Base-by-base conservation (phyloP, 169 alveolate genomes). In the Eimeria praecox region DNA sequence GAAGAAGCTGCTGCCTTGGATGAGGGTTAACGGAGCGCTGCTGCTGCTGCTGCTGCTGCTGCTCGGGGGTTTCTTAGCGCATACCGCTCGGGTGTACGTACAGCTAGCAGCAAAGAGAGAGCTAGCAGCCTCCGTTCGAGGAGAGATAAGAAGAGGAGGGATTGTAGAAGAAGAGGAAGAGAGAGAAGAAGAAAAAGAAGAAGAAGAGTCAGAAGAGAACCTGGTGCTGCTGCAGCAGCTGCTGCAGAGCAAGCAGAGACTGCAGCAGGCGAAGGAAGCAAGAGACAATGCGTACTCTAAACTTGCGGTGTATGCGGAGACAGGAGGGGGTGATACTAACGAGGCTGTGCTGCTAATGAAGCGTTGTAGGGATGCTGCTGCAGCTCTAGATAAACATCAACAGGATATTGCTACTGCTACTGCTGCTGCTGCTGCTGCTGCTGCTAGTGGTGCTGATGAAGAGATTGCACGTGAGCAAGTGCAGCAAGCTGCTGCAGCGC, bases 31-130 rank as follows among this genome's bases (percentile, higher is more conserved):
- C 14, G 38, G 73, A 9, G 27, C 83, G 54, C 83, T 73, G 54
- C 83, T 35, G 83, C 54, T 20, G 83, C 83, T 73, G 83, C 83
- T 73, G 83, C 83, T 73, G 83, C 54, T 73, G 83, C 83, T 73
- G 83, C 83, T 73, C 54, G 20, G 30, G 8, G 22, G 54, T 14
- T 30, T 73, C 10, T 16, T 24, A 8, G 27, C 54, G 24, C 83
- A 54, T n/a, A 35, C 12, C 54, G 12, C 38, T 16, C 27, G 52
- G 44, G 52, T 40, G 83, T 73, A 40, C 16, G n/a, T 6, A 22
- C 83, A 9, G 52, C 33, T 73, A 35, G 52, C 6, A 4, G 52
- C 49, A 35, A n/a, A 33, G 52, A 30, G 6, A 35, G 33, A 3
- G 9, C 54, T 9, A 24, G 54, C 83, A 33, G 83, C 54, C n/a